phyloP scores from a whole-genome alignment of 2,329 filamentous ascomycete species.

The Exophiala sp. region DNA sequence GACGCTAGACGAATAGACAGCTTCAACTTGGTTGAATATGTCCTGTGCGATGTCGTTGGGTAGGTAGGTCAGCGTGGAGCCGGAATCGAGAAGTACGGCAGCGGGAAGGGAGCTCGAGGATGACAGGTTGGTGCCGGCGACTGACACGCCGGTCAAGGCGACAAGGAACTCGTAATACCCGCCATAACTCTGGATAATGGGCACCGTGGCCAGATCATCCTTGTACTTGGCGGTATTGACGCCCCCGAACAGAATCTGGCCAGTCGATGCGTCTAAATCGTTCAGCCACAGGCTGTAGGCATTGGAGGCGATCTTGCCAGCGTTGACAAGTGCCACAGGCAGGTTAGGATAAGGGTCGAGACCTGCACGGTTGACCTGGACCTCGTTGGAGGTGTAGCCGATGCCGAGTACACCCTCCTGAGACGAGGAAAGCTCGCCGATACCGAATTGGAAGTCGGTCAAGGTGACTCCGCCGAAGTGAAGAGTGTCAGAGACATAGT shows the following conservation, averaged over 20 bases:
- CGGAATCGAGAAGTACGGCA: conserved; percentile 65
- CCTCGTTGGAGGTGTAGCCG: conserved; percentile 75
- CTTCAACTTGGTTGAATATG: conserved; percentile 56
- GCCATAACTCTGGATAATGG: conserved; percentile 52
- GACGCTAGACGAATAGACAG: conserved; percentile 50
- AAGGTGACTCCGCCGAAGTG: conserved; percentile 47
- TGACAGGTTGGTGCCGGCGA: conserved; percentile 28
- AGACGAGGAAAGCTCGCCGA: conserved; percentile 52
- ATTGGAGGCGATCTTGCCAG: conserved; percentile 57
- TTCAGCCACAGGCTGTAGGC: conserved; percentile 73
- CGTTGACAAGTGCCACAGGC: conserved; percentile 57
- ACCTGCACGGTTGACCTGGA: conserved; percentile 52
- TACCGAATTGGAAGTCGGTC: conserved; percentile 52
- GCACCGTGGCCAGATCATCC: conserved; percentile 60
- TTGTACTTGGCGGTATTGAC: conserved; percentile 61
- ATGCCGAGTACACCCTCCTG: conserved; percentile 75
- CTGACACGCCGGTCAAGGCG: conserved; percentile 56
- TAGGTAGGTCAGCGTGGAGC: conserved; percentile 62
- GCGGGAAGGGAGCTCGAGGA: conserved; percentile 37
- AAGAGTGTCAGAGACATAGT: conserved; percentile 70
- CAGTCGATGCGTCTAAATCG: conserved; percentile 59
- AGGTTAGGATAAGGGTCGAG: conserved; percentile 60
- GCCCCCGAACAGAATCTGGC: conserved; percentile 68
- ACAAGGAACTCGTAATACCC: conserved; percentile 60
- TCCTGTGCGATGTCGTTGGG: conserved; percentile 46